These are phyloP conservation scores for Hyphodiscus hymeniophilus DNA, from an alignment of 495 filamentous ascomycete genomes.

Conservation along the genomic window DNA sequence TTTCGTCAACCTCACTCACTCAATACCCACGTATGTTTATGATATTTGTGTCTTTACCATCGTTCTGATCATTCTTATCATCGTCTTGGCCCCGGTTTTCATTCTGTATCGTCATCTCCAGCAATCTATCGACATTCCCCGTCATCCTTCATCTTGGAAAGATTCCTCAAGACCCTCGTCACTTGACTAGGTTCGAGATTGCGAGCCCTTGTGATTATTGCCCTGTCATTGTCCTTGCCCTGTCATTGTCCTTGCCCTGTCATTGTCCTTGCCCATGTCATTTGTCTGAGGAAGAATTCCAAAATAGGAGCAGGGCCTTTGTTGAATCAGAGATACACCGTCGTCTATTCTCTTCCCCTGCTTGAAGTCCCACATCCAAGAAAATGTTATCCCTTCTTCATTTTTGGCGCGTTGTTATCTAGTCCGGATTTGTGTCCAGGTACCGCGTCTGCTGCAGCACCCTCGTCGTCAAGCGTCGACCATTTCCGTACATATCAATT, in stretches of 20 bases:
- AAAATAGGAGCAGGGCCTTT: constrained; percentile 23
- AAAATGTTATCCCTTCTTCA: constrained; percentile 9
- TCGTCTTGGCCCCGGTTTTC: constrained; percentile 8
- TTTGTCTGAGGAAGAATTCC: constrained; percentile 16
- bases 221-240: constrained; percentile 19
- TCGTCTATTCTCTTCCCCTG: constrained; percentile 17
- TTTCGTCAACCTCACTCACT: constrained; percentile 5
- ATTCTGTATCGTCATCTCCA: constrained; percentile 6
- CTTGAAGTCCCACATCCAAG: constrained; percentile 1
- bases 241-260: constrained; percentile 17
- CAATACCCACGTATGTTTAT: constrained; percentile 1
- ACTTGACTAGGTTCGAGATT: constrained; percentile 14
- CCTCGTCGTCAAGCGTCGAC: constrained; percentile 24
- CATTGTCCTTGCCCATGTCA: constrained; percentile 2
- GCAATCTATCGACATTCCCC: neutral
- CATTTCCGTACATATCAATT: constrained; percentile 17
- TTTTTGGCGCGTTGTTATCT: constrained; percentile 7
- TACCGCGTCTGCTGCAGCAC: constrained; percentile 14
- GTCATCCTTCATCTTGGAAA: constrained; percentile 12
- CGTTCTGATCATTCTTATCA: constrained; percentile 23
- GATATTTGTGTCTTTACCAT: constrained; percentile 13
- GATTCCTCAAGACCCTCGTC: constrained; percentile 18
- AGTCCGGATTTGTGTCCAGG: constrained; percentile 19
- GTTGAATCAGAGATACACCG: constrained; percentile 24
- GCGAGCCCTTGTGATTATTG: constrained; percentile 11